Evolutionary conservation across 1,284 basidiomycete species (phyloP).

Genomic region (Cryptococcus depauperatus): DNA sequence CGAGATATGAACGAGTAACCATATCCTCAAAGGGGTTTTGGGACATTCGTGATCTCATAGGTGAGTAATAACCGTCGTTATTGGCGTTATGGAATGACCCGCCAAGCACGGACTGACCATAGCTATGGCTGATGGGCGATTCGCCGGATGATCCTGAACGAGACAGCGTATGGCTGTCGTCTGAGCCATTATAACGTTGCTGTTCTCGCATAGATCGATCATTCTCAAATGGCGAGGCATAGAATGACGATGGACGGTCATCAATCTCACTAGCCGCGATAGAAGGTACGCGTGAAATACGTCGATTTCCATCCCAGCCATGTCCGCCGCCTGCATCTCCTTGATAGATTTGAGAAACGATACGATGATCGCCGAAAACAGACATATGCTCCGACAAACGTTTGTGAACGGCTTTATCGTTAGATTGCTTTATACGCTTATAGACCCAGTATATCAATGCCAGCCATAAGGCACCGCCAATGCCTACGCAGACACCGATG

Average conservation of each 20-base stretch:
- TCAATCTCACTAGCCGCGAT: conserved; percentile 44
- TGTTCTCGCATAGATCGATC: conserved; percentile 31
- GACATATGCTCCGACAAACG: conserved; percentile 45
- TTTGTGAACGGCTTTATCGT: conserved; percentile 43
- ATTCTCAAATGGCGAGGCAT: conserved; percentile 44
- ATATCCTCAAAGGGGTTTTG: conserved; percentile 45
- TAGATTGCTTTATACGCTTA: conserved; percentile 41
- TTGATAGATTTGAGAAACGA: conserved; percentile 11
- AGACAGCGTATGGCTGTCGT: not conserved
- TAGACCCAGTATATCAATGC: conserved; percentile 44
- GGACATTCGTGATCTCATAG: conserved; percentile 1
- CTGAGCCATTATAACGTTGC: conserved; percentile 8
- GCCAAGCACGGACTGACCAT: conserved; percentile 28
- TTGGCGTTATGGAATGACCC: conserved; percentile 10
- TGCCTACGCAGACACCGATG: conserved; percentile 44
- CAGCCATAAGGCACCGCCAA: conserved; percentile 44
- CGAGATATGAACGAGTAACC: conserved; percentile 33
- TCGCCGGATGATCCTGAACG: not conserved
- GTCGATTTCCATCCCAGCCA: conserved; percentile 12
- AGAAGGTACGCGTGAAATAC: conserved; percentile 30
- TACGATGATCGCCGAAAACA: conserved; percentile 32
- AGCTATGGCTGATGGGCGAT: conserved; percentile 10
- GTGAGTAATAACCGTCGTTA: not conserved
- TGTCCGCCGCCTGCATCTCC: not conserved
- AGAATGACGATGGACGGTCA: conserved; percentile 45